Base-by-base conservation (phyloP, 2,329 filamentous ascomycete species). In the Pezicula radicicola region DNA sequence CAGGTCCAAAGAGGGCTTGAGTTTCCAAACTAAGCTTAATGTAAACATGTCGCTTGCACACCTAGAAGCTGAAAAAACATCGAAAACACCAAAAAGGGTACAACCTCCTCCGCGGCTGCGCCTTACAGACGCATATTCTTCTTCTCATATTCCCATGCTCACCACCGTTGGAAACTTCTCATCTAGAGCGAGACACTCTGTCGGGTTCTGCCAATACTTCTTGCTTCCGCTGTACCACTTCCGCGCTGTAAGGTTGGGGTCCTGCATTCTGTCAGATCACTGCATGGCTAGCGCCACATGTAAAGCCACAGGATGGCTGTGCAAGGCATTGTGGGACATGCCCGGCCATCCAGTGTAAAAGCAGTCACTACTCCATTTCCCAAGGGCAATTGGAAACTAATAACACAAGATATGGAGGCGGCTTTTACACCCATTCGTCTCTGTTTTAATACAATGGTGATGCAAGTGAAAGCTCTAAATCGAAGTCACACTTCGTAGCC, bases 221-320 rank as follows among this genome's bases (percentile, higher is more conserved):
- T 25, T 25, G 25, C 25, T 25, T 25, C 25, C 25, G 25, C 25
- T 25, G 5, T 25, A 25, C 25, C 25, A 25, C 25, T 39, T 39
- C 33, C 35, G 42, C 48, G 50, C 46, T 49, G 42, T 51, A 53
- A 46, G 50, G 52, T 52, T 56, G 54, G 16, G 6, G 39, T 37
- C 42, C 52, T 56, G 53, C 54, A 56, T 52, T 36, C 28, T 46
- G 45, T 55, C 50, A 54, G 54, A 57, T 51, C 21, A 25, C 36
- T 19, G 30, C 45, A 25, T 41, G 12, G 18, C n/a, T 33, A 45
- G 59, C 54, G 55, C 21, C 18, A 25, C 6, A n/a, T 50, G 53
- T 56, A 52, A 59, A 60, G 60, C 62, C 60, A 62, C 57, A 55
- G 19, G 37, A 53, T 49, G 58, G 56, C 60, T 62, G 54, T 60